Base-by-base conservation (phyloP, 2,329 filamentous ascomycete species). In the Colletotrichum simmondsii region DNA sequence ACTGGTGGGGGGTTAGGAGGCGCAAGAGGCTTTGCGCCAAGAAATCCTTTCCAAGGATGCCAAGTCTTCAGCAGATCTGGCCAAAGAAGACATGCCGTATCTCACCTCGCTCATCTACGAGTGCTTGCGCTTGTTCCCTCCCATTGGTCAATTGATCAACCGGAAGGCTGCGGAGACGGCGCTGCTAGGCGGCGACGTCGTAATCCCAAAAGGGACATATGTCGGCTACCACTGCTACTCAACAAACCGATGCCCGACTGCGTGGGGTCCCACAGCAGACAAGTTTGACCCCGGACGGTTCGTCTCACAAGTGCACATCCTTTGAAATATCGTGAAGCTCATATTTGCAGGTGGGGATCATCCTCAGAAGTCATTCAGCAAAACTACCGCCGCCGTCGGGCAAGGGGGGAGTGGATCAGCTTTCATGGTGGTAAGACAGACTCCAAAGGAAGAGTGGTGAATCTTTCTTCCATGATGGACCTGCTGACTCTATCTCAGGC, bases 141-240 rank as follows among this genome's bases (percentile, higher is more conserved):
- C 87, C 8, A 83, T 88, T 63, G 83, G 81, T 0, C 86, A 88
- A 71, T 79, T 88, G 54, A 84, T 88, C 74, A 88, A 88, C 66
- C 82, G 86, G 6, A 81, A 81, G 4, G 82, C 81, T 0, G 73
- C 75, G 53, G 66, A 57, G 19, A 61, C 77, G 4, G 73, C 75
- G 6, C 54, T 76, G 2, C 76, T 81, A 16, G 78, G 80, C 14
- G 72, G 77, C 28, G 74, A 80, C 2, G 75, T 85, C n/a, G 67
- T 76, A 2, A 78, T 85, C 16, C 81, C 82, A 1, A 74, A 75
- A 57, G 81, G 80, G 5, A 84, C 82, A 1, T 85, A 82, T 72
- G 75, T 85, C 4, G 83, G 83, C 12, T 85, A 83, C 75, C 82
- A 84, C 71, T 80, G 81, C 26, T 84, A 81, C 72, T 83, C 80